These are phyloP conservation scores for Claviceps quebecensis DNA, from an alignment of 2,329 filamentous ascomycete genomes.

Conservation along the genomic window DNA sequence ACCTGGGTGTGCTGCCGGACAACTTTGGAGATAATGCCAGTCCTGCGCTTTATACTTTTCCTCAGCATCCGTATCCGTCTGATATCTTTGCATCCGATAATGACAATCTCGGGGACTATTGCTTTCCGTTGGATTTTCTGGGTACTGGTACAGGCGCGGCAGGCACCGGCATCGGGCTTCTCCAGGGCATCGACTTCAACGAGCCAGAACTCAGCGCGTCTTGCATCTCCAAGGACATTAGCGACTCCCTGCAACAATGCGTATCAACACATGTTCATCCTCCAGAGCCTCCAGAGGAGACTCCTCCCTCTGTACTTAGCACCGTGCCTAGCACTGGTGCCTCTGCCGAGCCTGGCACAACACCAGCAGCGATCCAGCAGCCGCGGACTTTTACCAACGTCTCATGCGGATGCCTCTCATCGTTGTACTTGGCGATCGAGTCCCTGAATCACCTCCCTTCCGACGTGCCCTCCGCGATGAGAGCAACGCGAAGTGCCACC, in stretches of 20 bases:
- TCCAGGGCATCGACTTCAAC: conserved; percentile 20
- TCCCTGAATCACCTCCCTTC: conserved; percentile 32
- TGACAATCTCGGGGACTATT: neutral
- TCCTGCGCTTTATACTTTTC: no score
- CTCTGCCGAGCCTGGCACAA: conserved; percentile 7
- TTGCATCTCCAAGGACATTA: conserved; percentile 17
- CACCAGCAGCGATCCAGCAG: neutral
- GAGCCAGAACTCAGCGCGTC: conserved; percentile 15
- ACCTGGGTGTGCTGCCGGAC: conserved; percentile 23
- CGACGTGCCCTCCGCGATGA: conserved; percentile 32
- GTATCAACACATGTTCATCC: conserved; percentile 11
- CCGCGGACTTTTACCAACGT: conserved; percentile 15
- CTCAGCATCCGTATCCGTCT: conserved; percentile 2
- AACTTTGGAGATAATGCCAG: conserved; percentile 4
- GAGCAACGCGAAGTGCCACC: conserved; percentile 32
- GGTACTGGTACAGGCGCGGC: neutral
- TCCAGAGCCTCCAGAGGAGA: conserved; percentile 6
- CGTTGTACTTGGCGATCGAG: conserved; percentile 36
- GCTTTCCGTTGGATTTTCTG: conserved; percentile 9
- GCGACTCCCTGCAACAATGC: conserved; percentile 14
- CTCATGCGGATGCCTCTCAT: conserved; percentile 33
- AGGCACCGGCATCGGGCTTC: conserved; percentile 14
- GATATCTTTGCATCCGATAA: conserved; percentile 8
- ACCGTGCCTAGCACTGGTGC: conserved; percentile 9
- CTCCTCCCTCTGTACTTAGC: conserved; percentile 13